These are phyloP conservation scores for Mikania micrantha DNA, from an alignment of 129 eudicot species.

Conservation along the genomic window DNA sequence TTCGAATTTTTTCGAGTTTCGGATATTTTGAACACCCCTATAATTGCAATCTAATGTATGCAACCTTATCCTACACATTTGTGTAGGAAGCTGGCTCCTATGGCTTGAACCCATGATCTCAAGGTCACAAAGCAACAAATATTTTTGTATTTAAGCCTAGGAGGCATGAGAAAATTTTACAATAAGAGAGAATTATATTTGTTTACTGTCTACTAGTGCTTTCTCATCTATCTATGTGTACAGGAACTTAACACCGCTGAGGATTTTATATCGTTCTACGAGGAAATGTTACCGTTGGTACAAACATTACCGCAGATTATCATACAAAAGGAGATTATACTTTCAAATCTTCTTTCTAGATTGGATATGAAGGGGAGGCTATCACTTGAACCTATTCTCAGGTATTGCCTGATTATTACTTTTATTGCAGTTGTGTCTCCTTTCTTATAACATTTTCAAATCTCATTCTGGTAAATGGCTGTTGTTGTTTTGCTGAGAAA, in stretches of 20 bases:
- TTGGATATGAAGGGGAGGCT: constrained; percentile 62
- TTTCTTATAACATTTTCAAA: neutral
- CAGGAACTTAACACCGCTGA: constrained; percentile 89
- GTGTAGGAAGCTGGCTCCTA: no score
- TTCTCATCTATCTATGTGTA: constrained; percentile 2
- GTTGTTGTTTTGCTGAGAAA: neutral
- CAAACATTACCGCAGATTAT: constrained; percentile 77
- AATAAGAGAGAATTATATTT: neutral
- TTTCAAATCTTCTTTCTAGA: constrained; percentile 58
- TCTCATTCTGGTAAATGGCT: neutral
- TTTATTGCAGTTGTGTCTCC: neutral
- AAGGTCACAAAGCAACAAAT: no score
- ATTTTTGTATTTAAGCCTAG: no score
- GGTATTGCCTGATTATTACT: constrained; percentile 35
- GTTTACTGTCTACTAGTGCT: neutral
- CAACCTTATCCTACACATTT: no score
- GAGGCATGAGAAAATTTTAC: neutral
- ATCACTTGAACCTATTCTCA: constrained; percentile 73
- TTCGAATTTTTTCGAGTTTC: no score
- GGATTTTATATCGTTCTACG: constrained; percentile 89
- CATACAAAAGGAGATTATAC: constrained; percentile 63
- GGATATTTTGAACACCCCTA: no score
- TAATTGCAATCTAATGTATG: no score
- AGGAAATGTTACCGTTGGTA: constrained; percentile 75
- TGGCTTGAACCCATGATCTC: no score